phyloP scores from a whole-genome alignment of 75 land plant species.

The Picea sitchensis region DNA sequence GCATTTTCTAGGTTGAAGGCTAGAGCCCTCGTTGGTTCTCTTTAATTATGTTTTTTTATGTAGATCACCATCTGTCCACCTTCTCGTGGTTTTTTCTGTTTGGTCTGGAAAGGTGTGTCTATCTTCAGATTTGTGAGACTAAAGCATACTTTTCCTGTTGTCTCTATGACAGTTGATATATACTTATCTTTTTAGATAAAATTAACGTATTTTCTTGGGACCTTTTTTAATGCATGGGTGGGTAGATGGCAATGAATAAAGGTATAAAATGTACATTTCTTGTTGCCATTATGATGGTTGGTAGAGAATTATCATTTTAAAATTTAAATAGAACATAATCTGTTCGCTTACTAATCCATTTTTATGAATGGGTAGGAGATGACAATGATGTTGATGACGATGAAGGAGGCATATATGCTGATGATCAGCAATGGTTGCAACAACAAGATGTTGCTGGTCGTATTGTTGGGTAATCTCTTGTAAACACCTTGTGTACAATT shows the following conservation, averaged over 20 bases:
- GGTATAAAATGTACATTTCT: not conserved
- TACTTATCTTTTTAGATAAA: not conserved
- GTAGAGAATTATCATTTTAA: not conserved
- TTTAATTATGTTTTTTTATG: too few relatives aligned
- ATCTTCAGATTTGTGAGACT: too few relatives aligned
- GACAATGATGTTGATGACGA: not conserved
- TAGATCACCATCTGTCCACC: too few relatives aligned
- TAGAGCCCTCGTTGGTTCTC: too few relatives aligned
- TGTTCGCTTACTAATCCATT: not conserved
- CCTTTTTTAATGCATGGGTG: not conserved
- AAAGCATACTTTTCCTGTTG: too few relatives aligned
- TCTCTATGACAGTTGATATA: too few relatives aligned
- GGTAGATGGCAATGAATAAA: not conserved
- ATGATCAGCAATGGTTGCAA: constrained; percentile 4
- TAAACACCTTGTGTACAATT: not conserved
- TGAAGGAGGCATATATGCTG: constrained; percentile 10
- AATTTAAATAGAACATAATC: not conserved
- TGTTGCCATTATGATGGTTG: not conserved
- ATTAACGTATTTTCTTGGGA: not conserved
- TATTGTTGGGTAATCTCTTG: constrained; percentile 8
- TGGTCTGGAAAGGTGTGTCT: too few relatives aligned
- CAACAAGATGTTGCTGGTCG: constrained; percentile 9
- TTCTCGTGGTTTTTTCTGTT: too few relatives aligned
- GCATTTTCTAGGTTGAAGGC: too few relatives aligned
- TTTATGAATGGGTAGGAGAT: not conserved